Evolutionary conservation across 306 rosid species (phyloP).

Genomic region (Luffa aegyptiaca): DNA sequence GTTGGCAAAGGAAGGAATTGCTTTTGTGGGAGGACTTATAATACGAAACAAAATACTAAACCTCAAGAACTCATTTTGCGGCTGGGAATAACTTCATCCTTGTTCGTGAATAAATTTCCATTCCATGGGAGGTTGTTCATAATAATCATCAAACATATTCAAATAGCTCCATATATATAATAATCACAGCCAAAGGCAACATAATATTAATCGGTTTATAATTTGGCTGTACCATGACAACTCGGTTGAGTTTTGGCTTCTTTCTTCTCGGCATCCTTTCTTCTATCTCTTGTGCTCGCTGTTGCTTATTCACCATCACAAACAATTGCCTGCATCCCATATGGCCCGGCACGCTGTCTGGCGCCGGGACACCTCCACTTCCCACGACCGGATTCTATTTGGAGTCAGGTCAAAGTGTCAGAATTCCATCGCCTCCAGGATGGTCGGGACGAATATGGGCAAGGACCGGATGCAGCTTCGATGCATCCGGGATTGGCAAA

Average conservation of each 20-base stretch:
- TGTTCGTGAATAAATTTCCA: slow-evolving; percentile 15
- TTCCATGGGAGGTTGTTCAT: slow-evolving; percentile 15
- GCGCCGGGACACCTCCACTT: slow-evolving; percentile 50
- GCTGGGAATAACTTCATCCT: slow-evolving; percentile 29
- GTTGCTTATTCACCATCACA: slow-evolving; percentile 45
- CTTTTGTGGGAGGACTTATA: slow-evolving; percentile 56
- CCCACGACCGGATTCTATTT: slow-evolving; percentile 50
- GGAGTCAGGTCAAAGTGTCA: slow-evolving; percentile 34
- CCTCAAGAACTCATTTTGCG: slow-evolving; percentile 37
- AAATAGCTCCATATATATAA: not conserved
- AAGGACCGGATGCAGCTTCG: slow-evolving; percentile 81
- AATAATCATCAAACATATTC: not conserved
- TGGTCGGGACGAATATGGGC: slow-evolving; percentile 98
- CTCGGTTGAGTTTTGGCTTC: slow-evolving; percentile 12
- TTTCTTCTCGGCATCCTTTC: slow-evolving; percentile 13
- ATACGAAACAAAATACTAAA: slow-evolving; percentile 53
- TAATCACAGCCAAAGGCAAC: not conserved
- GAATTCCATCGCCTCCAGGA: slow-evolving; percentile 40
- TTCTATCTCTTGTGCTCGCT: slow-evolving; percentile 18
- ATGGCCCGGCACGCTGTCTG: slow-evolving; percentile 83
- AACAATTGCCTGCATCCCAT: slow-evolving; percentile 67
- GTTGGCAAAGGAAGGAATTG: slow-evolving; percentile 55
- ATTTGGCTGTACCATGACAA: not conserved
- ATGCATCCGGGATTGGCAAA: slow-evolving; percentile 52
- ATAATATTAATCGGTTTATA: not conserved